Evolutionary conservation across 2,329 filamentous ascomycete species (phyloP).

Genomic region (Penicillium sp.): DNA sequence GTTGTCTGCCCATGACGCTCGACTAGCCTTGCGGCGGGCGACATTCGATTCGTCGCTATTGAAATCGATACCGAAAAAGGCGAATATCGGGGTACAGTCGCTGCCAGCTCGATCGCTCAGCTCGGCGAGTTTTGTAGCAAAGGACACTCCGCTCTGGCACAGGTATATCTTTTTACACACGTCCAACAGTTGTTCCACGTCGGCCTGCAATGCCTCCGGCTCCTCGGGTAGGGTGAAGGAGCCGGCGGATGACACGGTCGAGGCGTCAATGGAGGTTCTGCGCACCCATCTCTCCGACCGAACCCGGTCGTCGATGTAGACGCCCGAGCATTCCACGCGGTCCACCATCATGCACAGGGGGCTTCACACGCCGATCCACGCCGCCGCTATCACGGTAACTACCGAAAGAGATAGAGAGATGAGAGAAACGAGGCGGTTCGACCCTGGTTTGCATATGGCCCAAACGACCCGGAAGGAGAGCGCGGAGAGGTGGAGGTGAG

Average conservation of each 20-base stretch:
- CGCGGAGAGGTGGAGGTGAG: constrained; percentile 2
- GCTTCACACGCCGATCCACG: constrained; percentile 15
- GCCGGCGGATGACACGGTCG: constrained; percentile 26
- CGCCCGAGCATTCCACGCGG: constrained; percentile 43
- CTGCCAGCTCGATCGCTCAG: constrained; percentile 47
- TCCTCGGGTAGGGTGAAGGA: constrained; percentile 38
- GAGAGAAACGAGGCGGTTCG: constrained; percentile 15
- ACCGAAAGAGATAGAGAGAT: constrained; percentile 10
- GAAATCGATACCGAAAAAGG: constrained; percentile 54
- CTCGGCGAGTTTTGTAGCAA: constrained; percentile 53
- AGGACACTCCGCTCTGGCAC: constrained; percentile 53
- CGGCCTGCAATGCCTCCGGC: constrained; percentile 45
- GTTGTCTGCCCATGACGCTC: constrained; percentile 31
- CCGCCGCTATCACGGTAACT: constrained; percentile 12
- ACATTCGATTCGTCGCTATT: constrained; percentile 38
- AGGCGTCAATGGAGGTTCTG: constrained; percentile 27
- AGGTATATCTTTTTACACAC: constrained; percentile 57
- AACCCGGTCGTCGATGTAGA: constrained; percentile 49
- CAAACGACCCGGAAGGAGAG: constrained; percentile 3
- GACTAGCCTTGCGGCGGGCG: constrained; percentile 31
- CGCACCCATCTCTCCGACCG: constrained; percentile 46
- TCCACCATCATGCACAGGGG: constrained; percentile 40
- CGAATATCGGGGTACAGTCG: constrained; percentile 55
- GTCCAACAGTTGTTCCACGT: constrained; percentile 50
- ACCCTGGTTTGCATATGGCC: constrained; percentile 30